Evolutionary conservation across 768 basidiomycete genomes (phyloP).

Genomic region (Coprinellus aureogranulatus): DNA sequence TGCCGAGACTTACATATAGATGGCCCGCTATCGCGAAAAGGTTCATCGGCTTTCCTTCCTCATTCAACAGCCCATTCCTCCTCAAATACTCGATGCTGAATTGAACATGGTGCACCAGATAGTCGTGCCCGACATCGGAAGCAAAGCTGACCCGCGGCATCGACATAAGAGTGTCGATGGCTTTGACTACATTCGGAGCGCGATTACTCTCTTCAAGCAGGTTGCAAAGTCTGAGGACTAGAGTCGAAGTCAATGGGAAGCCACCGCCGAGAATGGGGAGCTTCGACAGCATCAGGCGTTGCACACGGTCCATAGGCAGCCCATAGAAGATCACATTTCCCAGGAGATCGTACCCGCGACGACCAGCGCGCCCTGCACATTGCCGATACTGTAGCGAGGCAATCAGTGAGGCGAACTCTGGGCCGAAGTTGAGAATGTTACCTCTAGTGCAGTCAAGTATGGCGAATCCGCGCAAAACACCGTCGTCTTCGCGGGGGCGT

Average conservation of each 20-base stretch:
- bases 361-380: constrained; percentile 71
- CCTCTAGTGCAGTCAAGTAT: constrained; percentile 59
- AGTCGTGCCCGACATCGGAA: constrained; percentile 52
- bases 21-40: constrained; percentile 53
- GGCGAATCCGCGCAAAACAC: constrained; percentile 65
- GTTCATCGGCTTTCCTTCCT: constrained; percentile 58
- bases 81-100: constrained; percentile 73
- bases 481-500: constrained; percentile 66
- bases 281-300: constrained; percentile 61
- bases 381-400: constrained; percentile 56
- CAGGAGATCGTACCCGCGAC: constrained; percentile 66
- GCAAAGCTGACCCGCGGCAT: constrained; percentile 60
- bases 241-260: constrained; percentile 67
- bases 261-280: constrained; percentile 62
- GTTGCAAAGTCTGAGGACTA: constrained; percentile 62
- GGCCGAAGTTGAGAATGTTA: constrained; percentile 13
- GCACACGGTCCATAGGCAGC: constrained; percentile 58
- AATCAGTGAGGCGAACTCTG: background rate
- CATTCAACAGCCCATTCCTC: constrained; percentile 51
- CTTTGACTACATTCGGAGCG: constrained; percentile 44
- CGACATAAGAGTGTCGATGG: constrained; percentile 50
- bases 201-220: constrained; percentile 62
- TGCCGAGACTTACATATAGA: constrained; percentile 44
- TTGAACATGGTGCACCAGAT: constrained; percentile 62
- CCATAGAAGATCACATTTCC: constrained; percentile 77